Evolutionary conservation across 805 yeast genomes (phyloP), one percentile per base, ranked within the genome.

Genomic region (Ogataea ganodermae): DNA sequence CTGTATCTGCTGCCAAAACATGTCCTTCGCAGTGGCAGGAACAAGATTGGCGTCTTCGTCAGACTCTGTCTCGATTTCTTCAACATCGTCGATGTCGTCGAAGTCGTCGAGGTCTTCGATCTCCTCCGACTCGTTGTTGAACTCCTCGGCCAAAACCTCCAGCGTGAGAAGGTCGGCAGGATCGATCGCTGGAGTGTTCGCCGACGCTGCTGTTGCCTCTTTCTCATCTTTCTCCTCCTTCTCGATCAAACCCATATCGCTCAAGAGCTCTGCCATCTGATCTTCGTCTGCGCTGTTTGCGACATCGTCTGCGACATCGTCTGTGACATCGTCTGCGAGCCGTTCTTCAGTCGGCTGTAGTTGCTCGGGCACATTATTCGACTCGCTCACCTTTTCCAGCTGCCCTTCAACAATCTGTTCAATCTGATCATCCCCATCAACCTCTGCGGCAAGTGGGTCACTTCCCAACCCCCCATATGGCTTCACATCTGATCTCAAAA

Each of bases 91-190:
- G 35, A 50, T 59, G 9, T 55, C 55, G 4, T 48, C 50, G 16
- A 12, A 21, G 20, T 27, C 37, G n/a, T 41, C 45, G 4, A 24
- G 9, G 27, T 24, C 27, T 7, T 7, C 27, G 27, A 39, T 50
- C 47, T 13, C 52, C 46, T 9, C 52, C 58, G 35, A n/a, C n/a
- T 53, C 56, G 22, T 59, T 58, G 5, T 43, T 60, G 26, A 60
- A 59, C 10, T 60, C 55, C 17, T 43, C 50, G 10, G 50, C 82
- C 2, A 80, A 65, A 20, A 81, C 42, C 50, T 81, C 86, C 13
- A 82, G 61, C 45, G 80, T 79, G 1, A 79, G 58, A 7, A 80
- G 56, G 49, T 80, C 83, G 3, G 73, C 72, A 4, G 67, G 66
- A 43, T 71, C 75, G 37, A 75, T 66, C 0, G 71, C 66, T 1